These are phyloP conservation scores for Heritiera fomes DNA, from an alignment of 345 rosid genomes.

Conservation along the genomic window DNA sequence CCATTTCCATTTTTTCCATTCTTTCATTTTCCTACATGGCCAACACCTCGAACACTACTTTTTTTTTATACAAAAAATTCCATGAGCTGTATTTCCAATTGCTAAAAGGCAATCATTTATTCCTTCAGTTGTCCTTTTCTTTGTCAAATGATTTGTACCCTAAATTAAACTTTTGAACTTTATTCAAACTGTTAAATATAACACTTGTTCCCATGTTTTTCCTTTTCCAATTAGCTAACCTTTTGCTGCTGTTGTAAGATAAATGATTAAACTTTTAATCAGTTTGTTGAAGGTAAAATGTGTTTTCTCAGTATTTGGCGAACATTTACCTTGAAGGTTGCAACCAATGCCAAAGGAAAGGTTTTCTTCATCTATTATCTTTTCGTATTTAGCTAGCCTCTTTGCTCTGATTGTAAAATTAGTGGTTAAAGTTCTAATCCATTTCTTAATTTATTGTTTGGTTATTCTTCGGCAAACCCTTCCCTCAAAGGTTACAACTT, in stretches of 20 bases:
- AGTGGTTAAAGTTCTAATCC: too few relatives aligned
- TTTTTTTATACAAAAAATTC: not conserved
- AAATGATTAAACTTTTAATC: too few relatives aligned
- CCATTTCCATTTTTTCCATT: not conserved
- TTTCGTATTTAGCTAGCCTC: too few relatives aligned
- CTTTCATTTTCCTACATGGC: not conserved
- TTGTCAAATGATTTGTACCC: not conserved
- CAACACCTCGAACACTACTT: not conserved
- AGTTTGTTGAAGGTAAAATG: too few relatives aligned
- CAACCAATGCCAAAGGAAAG: too few relatives aligned
- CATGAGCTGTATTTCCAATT: not conserved
- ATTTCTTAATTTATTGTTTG: too few relatives aligned
- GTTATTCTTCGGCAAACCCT: too few relatives aligned
- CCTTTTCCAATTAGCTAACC: not conserved
- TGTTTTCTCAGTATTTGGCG: too few relatives aligned
- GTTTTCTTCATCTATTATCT: too few relatives aligned
- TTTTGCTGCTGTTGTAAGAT: not conserved
- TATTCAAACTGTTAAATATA: not conserved
- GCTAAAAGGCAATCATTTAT: not conserved
- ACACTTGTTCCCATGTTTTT: not conserved
- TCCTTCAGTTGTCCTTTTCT: not conserved
- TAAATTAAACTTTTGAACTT: not conserved
- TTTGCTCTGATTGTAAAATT: too few relatives aligned
- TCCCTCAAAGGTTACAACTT: too few relatives aligned
- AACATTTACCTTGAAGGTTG: too few relatives aligned